Conservation (phyloP, 805 yeast species). For the Candida nonsorbophila region DNA sequence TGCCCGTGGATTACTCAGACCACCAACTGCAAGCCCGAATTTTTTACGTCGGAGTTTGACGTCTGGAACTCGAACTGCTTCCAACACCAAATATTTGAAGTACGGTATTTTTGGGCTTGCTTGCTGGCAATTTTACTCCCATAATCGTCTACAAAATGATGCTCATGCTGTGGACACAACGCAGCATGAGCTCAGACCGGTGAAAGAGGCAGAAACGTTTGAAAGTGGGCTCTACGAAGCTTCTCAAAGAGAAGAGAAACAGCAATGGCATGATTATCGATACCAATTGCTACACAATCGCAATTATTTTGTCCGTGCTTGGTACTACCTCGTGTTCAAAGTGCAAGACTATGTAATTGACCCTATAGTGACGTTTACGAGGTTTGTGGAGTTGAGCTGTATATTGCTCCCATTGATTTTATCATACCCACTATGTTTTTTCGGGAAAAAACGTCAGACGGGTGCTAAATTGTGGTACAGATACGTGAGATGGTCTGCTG, state of each 20-base stretch:
- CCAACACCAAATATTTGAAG: slow-evolving; percentile 1
- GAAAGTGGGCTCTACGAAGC: slow-evolving; percentile 61
- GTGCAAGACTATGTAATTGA: slow-evolving; percentile 56
- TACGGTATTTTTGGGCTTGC: slow-evolving; percentile 7
- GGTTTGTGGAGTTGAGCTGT: slow-evolving; percentile 64
- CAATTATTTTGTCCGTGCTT: slow-evolving; percentile 18
- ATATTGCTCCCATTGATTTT: slow-evolving; percentile 69
- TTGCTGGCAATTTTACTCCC: slow-evolving; percentile 4
- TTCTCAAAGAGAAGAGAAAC: slow-evolving; percentile 51
- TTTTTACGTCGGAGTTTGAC: too few species aligned
- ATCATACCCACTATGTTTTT: slow-evolving; percentile 58
- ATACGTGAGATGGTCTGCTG: slow-evolving; percentile 60
- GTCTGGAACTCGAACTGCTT: too few species aligned
- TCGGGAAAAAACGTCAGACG: slow-evolving; percentile 40
- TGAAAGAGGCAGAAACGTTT: slow-evolving; percentile 53
- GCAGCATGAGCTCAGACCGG: slow-evolving; percentile 40
- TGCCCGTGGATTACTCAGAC: too few species aligned
- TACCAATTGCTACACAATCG: slow-evolving; percentile 14
- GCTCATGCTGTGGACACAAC: slow-evolving; percentile 25
- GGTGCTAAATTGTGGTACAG: slow-evolving; percentile 74
- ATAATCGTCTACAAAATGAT: slow-evolving; percentile 17
- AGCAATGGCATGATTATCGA: slow-evolving; percentile 31
- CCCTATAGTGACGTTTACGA: slow-evolving; percentile 60
- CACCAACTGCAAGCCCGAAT: too few species aligned
- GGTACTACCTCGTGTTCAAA: slow-evolving; percentile 38